Evolutionary conservation across 1,139 yeast genomes (phyloP), one percentile per base, ranked within the genome.

Genomic region (Maudiozyma humilis): DNA sequence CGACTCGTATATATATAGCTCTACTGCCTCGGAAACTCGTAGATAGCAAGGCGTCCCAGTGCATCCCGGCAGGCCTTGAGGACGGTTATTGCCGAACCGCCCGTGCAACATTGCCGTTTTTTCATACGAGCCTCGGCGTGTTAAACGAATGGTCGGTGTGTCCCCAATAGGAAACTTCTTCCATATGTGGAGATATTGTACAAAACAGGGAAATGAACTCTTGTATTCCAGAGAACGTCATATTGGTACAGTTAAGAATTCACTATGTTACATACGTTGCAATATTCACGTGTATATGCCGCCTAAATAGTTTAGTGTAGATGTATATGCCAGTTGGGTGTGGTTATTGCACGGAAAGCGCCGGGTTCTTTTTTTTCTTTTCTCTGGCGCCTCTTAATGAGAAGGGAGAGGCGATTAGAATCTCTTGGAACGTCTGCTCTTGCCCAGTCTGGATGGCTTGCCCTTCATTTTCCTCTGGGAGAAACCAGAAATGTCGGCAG

Each of bases 401-500:
- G n/a, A n/a, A n/a, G n/a, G n/a, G n/a, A n/a, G n/a, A 23, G 8
- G 6, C 27, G 33, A 15, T 44, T 45, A 56, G 44, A 47, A 48
- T 49, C 59, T 56, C 47, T 54, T 56, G 15, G 60, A 36, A 59
- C 82, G 71, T 69, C 76, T 83, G 60, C 81, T 79, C 72, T 84
- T 85, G 43, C 95, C 95, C 23, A 86, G 89, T 68, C 94, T 78
- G 25, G 66, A 47, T 16, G 72, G 52, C 56, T 73, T 73, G 18
- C 70, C 67, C 55, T 72, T 72, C 79, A 73, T 76, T 60, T 74
- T 79, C 54, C 71, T 73, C 43, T 71, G 60, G 25, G 76, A 72
- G 65, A 79, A 82, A 6, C 76, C 85, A 45, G 80, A 69, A 45
- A 85, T 68, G 61, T 85, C 93, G 47, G 78, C 78, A 38, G 88